Evolutionary conservation across 2,329 filamentous ascomycete genomes (phyloP).

Genomic region (Penicillium sp.): DNA sequence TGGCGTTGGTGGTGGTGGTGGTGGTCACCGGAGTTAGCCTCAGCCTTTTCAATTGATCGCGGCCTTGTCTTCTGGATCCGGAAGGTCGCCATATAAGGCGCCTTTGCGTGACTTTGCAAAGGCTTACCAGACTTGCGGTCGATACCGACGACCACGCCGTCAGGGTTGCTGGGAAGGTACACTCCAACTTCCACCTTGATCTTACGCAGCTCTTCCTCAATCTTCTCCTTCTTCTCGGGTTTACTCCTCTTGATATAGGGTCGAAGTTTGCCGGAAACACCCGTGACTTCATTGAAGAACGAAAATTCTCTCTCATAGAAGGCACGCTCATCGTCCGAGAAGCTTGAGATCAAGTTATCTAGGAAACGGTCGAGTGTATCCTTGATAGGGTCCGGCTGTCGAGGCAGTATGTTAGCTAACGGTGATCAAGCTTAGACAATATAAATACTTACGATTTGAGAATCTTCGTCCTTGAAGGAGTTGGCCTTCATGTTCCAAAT

Average conservation of each 20-base stretch:
- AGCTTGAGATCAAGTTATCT: conserved; percentile 76
- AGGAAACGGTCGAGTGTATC: conserved; percentile 90
- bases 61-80: conserved; percentile 76
- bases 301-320: conserved; percentile 95
- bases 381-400: conserved; percentile 82
- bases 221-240: conserved; percentile 97
- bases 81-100: conserved; percentile 98
- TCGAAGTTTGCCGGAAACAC: conserved; percentile 90
- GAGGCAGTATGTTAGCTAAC: conserved; percentile 10
- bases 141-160: conserved; percentile 95
- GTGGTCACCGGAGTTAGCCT: conserved; percentile 23
- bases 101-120: conserved; percentile 95
- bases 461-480: conserved; percentile 95
- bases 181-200: conserved; percentile 97
- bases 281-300: conserved; percentile 98
- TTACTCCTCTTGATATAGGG: conserved; percentile 90
- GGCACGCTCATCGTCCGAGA: conserved; percentile 70
- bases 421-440: background rate
- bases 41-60: conserved; percentile 26
- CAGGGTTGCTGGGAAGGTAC: conserved; percentile 94
- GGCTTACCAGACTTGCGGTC: conserved; percentile 98
- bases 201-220: conserved; percentile 95
- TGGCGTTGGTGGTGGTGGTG: conserved; percentile 20
- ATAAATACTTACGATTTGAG: conserved; percentile 63
- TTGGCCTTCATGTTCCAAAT: conserved; percentile 99